Evolutionary conservation across 805 yeast genomes (phyloP).

Genomic region (Maudiozyma pseudohumilis): DNA sequence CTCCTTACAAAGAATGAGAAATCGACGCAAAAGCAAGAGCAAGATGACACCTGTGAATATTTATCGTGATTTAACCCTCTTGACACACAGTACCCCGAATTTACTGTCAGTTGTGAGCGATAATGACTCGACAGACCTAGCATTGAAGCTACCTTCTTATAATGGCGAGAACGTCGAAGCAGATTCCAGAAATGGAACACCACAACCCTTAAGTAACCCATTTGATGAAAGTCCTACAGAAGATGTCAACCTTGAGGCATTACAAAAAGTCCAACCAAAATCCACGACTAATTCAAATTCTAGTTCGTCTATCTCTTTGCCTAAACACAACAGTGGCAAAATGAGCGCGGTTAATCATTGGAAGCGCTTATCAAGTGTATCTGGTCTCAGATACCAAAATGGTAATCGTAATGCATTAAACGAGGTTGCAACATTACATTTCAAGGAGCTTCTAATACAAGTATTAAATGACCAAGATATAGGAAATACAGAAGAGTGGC

Average conservation of each 20-base stretch:
- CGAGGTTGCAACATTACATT: slow-evolving; percentile 33
- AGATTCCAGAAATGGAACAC: neutral
- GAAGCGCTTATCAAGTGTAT: slow-evolving; percentile 17
- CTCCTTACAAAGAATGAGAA: slow-evolving; percentile 49
- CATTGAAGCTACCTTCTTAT: neutral
- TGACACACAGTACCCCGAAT: slow-evolving; percentile 29
- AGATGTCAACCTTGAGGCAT: neutral
- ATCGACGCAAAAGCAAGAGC: slow-evolving; percentile 45
- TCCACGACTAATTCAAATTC: neutral
- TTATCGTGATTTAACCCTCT: slow-evolving; percentile 15
- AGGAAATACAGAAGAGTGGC: slow-evolving; percentile 49
- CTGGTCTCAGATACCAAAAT: slow-evolving; percentile 8
- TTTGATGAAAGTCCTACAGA: neutral
- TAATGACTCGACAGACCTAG: slow-evolving; percentile 2
- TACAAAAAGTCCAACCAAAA: neutral
- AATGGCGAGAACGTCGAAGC: slow-evolving; percentile 11
- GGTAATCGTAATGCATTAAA: slow-evolving; percentile 25
- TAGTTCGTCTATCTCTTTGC: slow-evolving; percentile 1
- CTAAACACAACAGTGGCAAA: slow-evolving; percentile 6
- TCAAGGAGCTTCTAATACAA: slow-evolving; percentile 47
- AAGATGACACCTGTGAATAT: slow-evolving; percentile 27
- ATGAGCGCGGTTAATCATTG: slow-evolving; percentile 7
- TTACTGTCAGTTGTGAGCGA: slow-evolving; percentile 16
- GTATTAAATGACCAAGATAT: slow-evolving; percentile 50
- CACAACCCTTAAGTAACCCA: neutral